phyloP scores from a whole-genome alignment of 2,329 filamentous ascomycete genomes.

The Calonectria henricotiae region DNA sequence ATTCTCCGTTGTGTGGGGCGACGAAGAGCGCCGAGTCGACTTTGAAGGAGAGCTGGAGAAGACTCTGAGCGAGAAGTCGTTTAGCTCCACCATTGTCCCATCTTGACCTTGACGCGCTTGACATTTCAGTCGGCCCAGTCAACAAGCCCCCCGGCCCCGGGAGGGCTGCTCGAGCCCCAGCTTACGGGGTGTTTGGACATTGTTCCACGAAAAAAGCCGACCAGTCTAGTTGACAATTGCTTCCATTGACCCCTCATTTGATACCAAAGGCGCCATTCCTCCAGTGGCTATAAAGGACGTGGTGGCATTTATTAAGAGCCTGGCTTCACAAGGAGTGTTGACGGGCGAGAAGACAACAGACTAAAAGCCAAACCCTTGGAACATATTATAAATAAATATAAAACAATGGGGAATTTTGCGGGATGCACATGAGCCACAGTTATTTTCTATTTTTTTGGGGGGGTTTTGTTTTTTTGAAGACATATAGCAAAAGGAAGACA shows the following conservation, averaged over 20 bases:
- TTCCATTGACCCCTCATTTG: conserved; percentile 49
- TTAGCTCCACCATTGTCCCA: conserved; percentile 53
- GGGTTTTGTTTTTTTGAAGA: neutral
- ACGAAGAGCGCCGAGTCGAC: conserved; percentile 31
- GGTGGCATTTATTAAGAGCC: conserved; percentile 38
- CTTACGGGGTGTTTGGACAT: conserved; percentile 43
- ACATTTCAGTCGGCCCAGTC: conserved; percentile 55
- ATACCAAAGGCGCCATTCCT: conserved; percentile 38
- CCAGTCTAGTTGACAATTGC: conserved; percentile 46
- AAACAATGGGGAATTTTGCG: neutral
- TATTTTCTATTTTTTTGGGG: neutral
- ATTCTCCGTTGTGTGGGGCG: conserved; percentile 54
- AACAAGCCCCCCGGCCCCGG: conserved; percentile 58
- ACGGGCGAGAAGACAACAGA: neutral
- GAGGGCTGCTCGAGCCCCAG: conserved; percentile 54
- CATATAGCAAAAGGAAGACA: neutral
- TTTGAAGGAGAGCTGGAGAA: conserved; percentile 40
- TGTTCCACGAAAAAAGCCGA: conserved; percentile 38
- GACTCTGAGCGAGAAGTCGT: conserved; percentile 35
- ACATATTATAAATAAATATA: neutral
- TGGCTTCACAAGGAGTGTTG: conserved; percentile 37
- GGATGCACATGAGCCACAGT: neutral
- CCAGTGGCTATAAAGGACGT: conserved; percentile 40
- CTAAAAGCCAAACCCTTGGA: no score
- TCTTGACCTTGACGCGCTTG: conserved; percentile 58